Evolutionary conservation across 129 eudicot genomes (phyloP), one percentile per base, ranked within the genome.

Genomic region (Sambucus nigra): DNA sequence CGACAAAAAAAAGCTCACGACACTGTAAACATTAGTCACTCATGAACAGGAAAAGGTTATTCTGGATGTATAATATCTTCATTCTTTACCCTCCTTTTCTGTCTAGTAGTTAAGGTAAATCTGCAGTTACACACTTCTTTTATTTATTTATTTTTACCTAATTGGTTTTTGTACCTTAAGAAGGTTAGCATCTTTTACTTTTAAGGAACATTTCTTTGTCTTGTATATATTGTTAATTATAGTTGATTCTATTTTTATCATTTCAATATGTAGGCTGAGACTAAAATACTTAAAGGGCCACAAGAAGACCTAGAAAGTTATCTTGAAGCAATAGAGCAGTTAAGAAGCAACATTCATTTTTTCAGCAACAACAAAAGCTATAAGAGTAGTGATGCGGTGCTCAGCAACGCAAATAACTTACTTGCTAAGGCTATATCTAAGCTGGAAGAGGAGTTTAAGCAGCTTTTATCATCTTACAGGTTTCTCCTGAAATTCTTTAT

Each of bases 241-340:
- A 17, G 13, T 21, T 23, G 28, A 21, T 0, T 19, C 31, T 33
- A 39, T 5, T 49, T 5, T 21, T 51, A 47, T 23, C 39, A 60
- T 65, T 44, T 18, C 51, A 25, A 40, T 51, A 23, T 65, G 65
- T 62, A 92, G 99, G 99, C 99, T 5, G 99, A 92, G 75, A 85
- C 80, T 45, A 86, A 86, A 73, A 80, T 92, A 65, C 81, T 80
- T 48, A 92, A 62, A 75, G 99, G 99, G 63, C 99, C 99, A 52
- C 96, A 77, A 52, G 99, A 92, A 71, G 99, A 86, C 80, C 81
- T 92, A 24, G 99, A 92, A 67, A 86, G 92, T 63, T 92, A 92
- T 72, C 84, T 92, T 28, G 82, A 79, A 70, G 99, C 96, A 26
- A 86, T 92, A 47, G 96, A 80, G 50, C 94, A 86, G 55, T 74